Base-by-base conservation (phyloP, 2,329 filamentous ascomycete species). In the Fusarium nodosum region DNA sequence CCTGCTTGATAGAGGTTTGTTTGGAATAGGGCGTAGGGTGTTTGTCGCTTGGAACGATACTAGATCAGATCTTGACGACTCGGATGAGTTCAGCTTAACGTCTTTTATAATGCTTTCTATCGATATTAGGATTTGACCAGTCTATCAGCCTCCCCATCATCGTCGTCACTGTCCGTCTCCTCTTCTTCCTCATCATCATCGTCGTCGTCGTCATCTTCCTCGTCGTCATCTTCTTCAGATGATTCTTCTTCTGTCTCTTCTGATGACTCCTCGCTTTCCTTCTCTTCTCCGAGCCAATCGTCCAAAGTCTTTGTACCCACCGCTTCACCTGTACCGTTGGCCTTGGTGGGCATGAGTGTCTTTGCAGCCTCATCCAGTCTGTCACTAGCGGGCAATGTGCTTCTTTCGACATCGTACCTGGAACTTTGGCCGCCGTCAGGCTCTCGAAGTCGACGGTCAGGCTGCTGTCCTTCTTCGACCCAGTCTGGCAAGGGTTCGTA, bases 241-340 rank as follows among this genome's bases (percentile, higher is more conserved):
- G 81, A 79, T 12, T 83, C 82, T 16, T 82, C 82, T 10, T 82
- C 83, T 9, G 84, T 82, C 3, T 86, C 86, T 8, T 84, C 85
- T 3, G 83, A 85, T 26, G 86, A 85, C 12, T 84, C 83, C 13
- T 86, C 86, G 3, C 85, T 87, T n/a, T 84, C 86, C 30, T 83
- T 84, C 18, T 88, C 89, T 75, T 93, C 92, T 7, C 91, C 93
- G 59, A 98, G 83, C 94, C 96, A 98, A 77, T 97, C 93, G 81
- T 98, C 94, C 66, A 99, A 82, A 22, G 91, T 93, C 86, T 97
- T 97, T 41, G 88, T 88, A 53, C 86, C 85, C 2, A 84, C 77
- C 13, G 80, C 83, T 50, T 89, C 89, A 7, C 81, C 79, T 16
- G 80, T 68, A 1, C 82, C 87, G 74, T 90, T 90, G 16, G 81